Conservation (phyloP, 225 moss, liverwort and hornwort genomes). For the Polytrichum formosum region DNA sequence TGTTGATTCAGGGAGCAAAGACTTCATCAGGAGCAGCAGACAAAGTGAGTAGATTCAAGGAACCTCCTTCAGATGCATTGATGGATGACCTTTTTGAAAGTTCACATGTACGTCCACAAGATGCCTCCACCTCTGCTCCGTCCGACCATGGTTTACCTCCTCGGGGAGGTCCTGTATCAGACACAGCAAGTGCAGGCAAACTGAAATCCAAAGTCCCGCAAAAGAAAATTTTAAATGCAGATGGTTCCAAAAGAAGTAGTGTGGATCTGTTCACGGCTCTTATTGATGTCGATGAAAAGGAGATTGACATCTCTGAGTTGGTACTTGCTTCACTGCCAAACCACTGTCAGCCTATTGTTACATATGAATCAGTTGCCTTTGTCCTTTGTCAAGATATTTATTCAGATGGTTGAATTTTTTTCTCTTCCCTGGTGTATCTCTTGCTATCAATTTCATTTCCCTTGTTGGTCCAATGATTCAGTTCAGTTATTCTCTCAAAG, state of each 20-base stretch:
- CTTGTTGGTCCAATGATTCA: no score
- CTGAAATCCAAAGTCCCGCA: slow-evolving; percentile 60
- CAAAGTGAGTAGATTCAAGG: slow-evolving; percentile 54
- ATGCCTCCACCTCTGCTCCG: slow-evolving; percentile 43
- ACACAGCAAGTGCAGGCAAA: slow-evolving; percentile 43
- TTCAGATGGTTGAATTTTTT: no score
- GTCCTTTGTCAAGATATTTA: no score
- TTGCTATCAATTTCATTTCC: no score
- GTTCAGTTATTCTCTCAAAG: no score
- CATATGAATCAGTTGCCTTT: no score
- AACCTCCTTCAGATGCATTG: slow-evolving; percentile 60
- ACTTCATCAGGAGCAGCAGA: slow-evolving; percentile 30
- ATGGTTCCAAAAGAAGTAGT: slow-evolving; percentile 33
- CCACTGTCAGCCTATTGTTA: no score
- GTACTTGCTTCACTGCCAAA: slow-evolving; percentile 20
- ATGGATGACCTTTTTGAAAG: slow-evolving; percentile 61
- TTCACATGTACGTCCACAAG: slow-evolving; percentile 36
- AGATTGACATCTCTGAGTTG: slow-evolving; percentile 67
- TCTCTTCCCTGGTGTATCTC: no score
- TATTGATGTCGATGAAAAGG: slow-evolving; percentile 67
- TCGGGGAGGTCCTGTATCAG: slow-evolving; percentile 22
- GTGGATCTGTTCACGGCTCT: slow-evolving; percentile 55
- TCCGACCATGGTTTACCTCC: slow-evolving; percentile 36
- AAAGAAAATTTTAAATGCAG: slow-evolving; percentile 49
- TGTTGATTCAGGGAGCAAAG: slow-evolving; percentile 27